Evolutionary conservation across 768 basidiomycete species (phyloP).

Genomic region (Collybiopsis luxurians): DNA sequence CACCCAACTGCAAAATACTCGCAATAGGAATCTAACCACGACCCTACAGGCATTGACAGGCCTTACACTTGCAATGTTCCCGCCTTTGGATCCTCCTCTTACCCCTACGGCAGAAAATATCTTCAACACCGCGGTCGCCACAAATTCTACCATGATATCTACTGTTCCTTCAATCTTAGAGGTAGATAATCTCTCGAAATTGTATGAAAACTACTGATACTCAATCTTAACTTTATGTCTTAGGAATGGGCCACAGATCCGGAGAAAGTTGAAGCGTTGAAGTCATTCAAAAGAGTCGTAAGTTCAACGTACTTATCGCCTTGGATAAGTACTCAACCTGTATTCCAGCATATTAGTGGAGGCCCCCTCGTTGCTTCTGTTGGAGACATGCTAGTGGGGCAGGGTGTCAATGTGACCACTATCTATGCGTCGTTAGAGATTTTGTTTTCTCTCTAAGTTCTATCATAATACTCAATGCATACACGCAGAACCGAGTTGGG

Average conservation of each 20-base stretch:
- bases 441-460: no score
- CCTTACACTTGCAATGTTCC: not conserved
- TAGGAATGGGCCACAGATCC: not conserved
- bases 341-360: not conserved
- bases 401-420: not conserved
- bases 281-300: not conserved
- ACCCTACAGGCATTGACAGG: not conserved
- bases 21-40: not conserved
- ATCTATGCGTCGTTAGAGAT: not conserved
- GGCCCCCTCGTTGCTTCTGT: not conserved
- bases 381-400: not conserved
- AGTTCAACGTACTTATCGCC: not conserved
- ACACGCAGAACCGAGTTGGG: no score
- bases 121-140: not conserved
- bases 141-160: not conserved
- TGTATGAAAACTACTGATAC: not conserved
- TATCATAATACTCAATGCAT: no score
- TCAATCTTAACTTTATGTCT: no score
- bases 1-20: not conserved
- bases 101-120: not conserved
- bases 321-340: not conserved
- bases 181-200: not conserved
- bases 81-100: no score
- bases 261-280: not conserved
- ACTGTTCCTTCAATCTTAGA: not conserved